phyloP scores from a whole-genome alignment of 345 rosid species.

The Euclidium syriacum region DNA sequence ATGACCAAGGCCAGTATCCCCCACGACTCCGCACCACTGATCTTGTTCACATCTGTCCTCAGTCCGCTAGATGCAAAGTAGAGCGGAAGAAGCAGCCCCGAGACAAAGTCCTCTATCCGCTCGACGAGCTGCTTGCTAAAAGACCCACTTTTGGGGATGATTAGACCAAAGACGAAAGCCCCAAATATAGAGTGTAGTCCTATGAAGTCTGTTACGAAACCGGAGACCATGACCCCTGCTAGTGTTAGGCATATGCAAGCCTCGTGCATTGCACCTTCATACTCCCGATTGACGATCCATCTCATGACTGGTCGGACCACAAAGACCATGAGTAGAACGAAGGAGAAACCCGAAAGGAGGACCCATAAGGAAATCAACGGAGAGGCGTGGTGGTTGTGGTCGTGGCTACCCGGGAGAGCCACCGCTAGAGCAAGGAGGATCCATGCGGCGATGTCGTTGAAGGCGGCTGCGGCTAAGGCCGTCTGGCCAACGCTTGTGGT shows the following conservation, averaged over 20 bases:
- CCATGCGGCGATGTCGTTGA: slow-evolving; percentile 72
- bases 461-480: slow-evolving; percentile 75
- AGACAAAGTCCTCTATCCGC: slow-evolving; percentile 64
- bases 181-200: slow-evolving; percentile 70
- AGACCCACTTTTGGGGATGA: slow-evolving; percentile 55
- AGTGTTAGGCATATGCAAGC: slow-evolving; percentile 54
- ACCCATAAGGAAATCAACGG: slow-evolving; percentile 58
- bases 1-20: slow-evolving; percentile 52
- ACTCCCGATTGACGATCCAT: slow-evolving; percentile 39
- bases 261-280: slow-evolving; percentile 49
- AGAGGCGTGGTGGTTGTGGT: slow-evolving; percentile 31
- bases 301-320: slow-evolving; percentile 55
- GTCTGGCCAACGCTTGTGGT: slow-evolving; percentile 48
- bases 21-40: slow-evolving; percentile 44
- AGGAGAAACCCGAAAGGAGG: slow-evolving; percentile 47
- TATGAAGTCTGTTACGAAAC: slow-evolving; percentile 51
- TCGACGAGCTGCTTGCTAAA: slow-evolving; percentile 52
- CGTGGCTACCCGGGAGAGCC: slow-evolving; percentile 44
- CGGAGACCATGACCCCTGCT: slow-evolving; percentile 55
- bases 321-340: slow-evolving; percentile 48
- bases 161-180: slow-evolving; percentile 58
- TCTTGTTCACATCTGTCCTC: slow-evolving; percentile 50
- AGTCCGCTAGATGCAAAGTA: slow-evolving; percentile 70
- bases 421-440: slow-evolving; percentile 59
- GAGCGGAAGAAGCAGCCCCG: slow-evolving; percentile 58